phyloP scores from a whole-genome alignment of 371 early-diverging fungal species.

The Neoconidiobolus thromboides region DNA sequence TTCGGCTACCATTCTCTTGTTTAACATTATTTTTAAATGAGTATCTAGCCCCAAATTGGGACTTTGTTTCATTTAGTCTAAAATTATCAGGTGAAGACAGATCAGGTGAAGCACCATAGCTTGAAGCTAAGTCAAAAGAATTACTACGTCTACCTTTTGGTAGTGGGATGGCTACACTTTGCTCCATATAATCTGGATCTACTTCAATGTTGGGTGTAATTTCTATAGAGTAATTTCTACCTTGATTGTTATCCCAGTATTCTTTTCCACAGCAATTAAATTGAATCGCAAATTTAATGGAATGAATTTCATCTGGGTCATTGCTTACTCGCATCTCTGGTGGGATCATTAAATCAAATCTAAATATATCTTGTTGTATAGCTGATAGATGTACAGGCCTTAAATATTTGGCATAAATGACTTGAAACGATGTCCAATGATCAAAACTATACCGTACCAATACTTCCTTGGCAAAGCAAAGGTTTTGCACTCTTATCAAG shows the following conservation, averaged over 20 bases:
- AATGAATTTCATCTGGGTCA: not conserved
- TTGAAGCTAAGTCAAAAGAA: no score
- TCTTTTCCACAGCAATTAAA: constrained; percentile 4
- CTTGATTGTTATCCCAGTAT: constrained; percentile 8
- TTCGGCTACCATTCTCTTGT: no score
- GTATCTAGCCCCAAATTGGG: not conserved
- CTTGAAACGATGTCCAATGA: constrained; percentile 9
- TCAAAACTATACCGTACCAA: constrained; percentile 10
- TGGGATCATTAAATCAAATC: not conserved
- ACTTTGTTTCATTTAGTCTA: not conserved
- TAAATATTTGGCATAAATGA: not conserved
- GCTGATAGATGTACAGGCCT: not conserved
- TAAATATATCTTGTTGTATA: not conserved
- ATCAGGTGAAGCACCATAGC: no score
- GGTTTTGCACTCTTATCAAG: constrained; percentile 8
- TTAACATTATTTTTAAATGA: not conserved
- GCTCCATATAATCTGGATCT: not conserved
- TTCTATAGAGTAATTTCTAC: not conserved
- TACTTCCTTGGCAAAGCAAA: constrained; percentile 12
- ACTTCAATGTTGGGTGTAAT: not conserved
- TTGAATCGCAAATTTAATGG: constrained; percentile 2
- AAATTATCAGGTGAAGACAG: no score
- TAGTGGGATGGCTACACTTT: no score
- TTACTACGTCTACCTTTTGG: no score
- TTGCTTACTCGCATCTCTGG: not conserved